These are phyloP conservation scores for Metschnikowia baotianmanensis DNA, from an alignment of 805 yeast genomes.

Conservation along the genomic window DNA sequence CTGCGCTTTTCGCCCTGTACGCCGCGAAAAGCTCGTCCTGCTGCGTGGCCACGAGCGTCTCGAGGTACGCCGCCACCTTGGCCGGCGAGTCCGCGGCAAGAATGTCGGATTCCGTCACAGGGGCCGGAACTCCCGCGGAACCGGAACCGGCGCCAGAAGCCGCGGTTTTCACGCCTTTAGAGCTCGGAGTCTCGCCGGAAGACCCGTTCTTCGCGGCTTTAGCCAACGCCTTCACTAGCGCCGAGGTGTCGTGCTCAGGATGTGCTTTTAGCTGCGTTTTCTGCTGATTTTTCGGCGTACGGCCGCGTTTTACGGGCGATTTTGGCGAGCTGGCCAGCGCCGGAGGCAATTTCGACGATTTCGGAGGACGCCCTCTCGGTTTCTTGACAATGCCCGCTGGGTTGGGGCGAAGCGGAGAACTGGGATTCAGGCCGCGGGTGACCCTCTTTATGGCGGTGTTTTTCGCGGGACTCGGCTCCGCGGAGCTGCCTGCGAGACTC, in stretches of 20 bases:
- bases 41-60: conserved; percentile 29
- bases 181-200: not conserved
- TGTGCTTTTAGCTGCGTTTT: too few relatives aligned
- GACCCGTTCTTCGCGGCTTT: not conserved
- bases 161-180: not conserved
- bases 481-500: too few relatives aligned
- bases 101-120: conserved; percentile 31
- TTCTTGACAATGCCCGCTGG: too few relatives aligned
- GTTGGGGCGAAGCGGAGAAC: too few relatives aligned
- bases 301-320: not conserved
- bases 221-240: not conserved
- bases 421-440: too few relatives aligned
- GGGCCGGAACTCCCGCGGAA: too few relatives aligned
- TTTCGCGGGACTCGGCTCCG: too few relatives aligned
- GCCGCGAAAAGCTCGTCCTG: conserved; percentile 32
- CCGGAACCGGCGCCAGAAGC: not conserved
- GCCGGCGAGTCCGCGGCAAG: conserved; percentile 25
- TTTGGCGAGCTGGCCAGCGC: not conserved
- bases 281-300: not conserved
- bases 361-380: too few relatives aligned
- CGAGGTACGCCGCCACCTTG: conserved; percentile 30
- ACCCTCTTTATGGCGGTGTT: too few relatives aligned
- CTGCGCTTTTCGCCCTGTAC: conserved; percentile 22
- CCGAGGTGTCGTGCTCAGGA: not conserved
- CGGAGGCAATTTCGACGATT: too few relatives aligned